A percentile compares a stretch with the other conserved stretches of the same genome.
Evolutionary conservation across 1,284 basidiomycete species (phyloP).

Genomic region (Afroboletus lepidellus): DNA sequence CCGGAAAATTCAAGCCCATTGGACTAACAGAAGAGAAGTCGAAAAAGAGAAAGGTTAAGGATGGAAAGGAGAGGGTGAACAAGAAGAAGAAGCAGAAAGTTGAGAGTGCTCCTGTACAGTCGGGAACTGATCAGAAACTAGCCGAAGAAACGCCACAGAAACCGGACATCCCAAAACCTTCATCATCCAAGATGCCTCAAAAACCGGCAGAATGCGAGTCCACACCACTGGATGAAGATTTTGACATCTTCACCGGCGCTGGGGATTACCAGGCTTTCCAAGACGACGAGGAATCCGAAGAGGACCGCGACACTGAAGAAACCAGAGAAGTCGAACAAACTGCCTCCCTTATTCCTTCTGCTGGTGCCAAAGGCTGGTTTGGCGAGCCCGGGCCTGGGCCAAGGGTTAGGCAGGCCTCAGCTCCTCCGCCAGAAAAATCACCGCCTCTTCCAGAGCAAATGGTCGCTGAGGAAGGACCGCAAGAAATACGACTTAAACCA

Average conservation of each 20-base stretch:
- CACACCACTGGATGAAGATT: conserved; percentile 43
- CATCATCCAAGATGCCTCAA: not conserved
- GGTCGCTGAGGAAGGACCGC: conserved; percentile 43
- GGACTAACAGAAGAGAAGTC: conserved; percentile 56
- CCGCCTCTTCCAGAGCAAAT: conserved; percentile 17
- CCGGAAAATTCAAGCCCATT: conserved; percentile 78
- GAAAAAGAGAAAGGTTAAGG: conserved; percentile 56
- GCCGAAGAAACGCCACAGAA: not conserved
- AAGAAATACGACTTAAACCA: conserved; percentile 56
- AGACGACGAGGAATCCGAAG: conserved; percentile 52
- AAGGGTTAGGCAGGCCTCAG: conserved; percentile 2
- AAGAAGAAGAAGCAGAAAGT: conserved; percentile 54
- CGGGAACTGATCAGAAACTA: conserved; percentile 34
- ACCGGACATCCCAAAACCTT: not conserved
- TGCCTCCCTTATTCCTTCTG: not conserved
- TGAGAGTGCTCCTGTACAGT: conserved; percentile 16
- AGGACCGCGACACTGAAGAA: conserved; percentile 10
- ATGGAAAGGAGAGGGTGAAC: conserved; percentile 37
- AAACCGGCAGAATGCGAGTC: conserved; percentile 15
- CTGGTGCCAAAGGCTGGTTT: conserved; percentile 23
- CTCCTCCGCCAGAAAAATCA: conserved; percentile 20
- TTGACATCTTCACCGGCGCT: conserved; percentile 83
- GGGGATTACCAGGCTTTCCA: conserved; percentile 80
- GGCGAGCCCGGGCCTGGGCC: conserved; percentile 18
- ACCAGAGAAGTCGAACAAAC: not conserved